phyloP scores from a whole-genome alignment of 208 protist species.

The Leishmania gerbilli region DNA sequence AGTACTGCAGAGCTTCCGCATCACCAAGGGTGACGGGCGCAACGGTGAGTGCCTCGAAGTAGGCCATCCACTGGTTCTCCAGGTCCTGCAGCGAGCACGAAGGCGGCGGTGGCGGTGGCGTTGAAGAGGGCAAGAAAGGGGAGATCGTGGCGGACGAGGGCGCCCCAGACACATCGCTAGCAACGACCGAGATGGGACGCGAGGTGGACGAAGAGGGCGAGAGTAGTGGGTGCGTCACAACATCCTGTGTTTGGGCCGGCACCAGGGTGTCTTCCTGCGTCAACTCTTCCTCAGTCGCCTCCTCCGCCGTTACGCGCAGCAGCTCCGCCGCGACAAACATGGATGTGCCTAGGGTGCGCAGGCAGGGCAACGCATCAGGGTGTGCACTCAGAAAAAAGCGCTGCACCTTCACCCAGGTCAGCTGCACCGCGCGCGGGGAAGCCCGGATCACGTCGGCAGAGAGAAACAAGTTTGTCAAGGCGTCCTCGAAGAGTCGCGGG shows the following conservation, averaged over 20 bases:
- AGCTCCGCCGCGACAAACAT: conserved; percentile 62
- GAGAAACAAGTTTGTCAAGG: conserved; percentile 79
- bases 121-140: not conserved
- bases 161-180: not conserved
- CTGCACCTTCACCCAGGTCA: conserved; percentile 59
- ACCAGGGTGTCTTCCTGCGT: not conserved
- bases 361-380: conserved; percentile 33
- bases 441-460: conserved; percentile 68
- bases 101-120: not conserved
- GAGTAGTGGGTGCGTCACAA: not conserved
- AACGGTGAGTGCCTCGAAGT: conserved; percentile 62
- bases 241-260: not conserved
- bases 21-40: conserved; percentile 65
- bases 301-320: conserved; percentile 27
- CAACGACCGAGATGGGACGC: not conserved
- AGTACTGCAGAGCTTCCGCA: conserved; percentile 51
- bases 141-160: not conserved
- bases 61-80: conserved; percentile 52
- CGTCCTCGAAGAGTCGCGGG: conserved; percentile 62
- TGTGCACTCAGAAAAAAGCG: conserved; percentile 31
- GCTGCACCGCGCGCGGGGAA: conserved; percentile 47
- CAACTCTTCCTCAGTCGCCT: conserved; percentile 9
- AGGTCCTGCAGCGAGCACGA: conserved; percentile 30
- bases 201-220: not conserved
- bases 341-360: conserved; percentile 59